Base-by-base conservation (phyloP, 495 filamentous ascomycete species). In the Saxophila tyrrhenica region DNA sequence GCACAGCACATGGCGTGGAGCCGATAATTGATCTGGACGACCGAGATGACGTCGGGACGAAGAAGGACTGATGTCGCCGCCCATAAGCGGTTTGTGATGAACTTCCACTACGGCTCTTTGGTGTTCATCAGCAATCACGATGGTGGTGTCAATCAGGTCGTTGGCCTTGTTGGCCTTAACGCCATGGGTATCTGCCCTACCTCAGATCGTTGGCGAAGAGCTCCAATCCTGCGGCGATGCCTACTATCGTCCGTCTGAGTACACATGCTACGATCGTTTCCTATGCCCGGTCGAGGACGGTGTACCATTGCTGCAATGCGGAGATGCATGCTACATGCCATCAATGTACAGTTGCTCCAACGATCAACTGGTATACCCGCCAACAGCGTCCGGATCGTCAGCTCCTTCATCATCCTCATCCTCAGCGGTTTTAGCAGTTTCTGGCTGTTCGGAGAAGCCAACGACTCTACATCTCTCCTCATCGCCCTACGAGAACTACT, bases 401-500 rank as follows among this genome's bases (percentile, higher is more conserved):
- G 17, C 50, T 2, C 20, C n/a, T 1, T 24, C 51, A 45, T 19
- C 50, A 3, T 42, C 55, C 7, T 9, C 42, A 17, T 39, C 32
- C n/a, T 47, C n/a, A 15, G 48, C 48, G 7, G 13, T 35, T 13
- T 13, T 13, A 5, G 48, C 39, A 21, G 21, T n/a, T n/a, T n/a
- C n/a, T n/a, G n/a, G 21, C 10, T 59, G 51, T 25, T 20, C 38
- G 2, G 46, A 45, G 20, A 50, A 23, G 24, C 52, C 57, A 11
- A 56, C 48, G 11, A 60, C 57, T 11, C 53, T 46, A 2, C 69
- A 70, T 38, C 48, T 70, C 2, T 65, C 61, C 39, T 64, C 65
- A 46, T 71, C 67, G 10, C 80, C 80, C 0, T 82, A 82, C 64
- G 68, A 78, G 25, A 81, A 84, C 56, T 84, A 80, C 65, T 82